Base-by-base conservation (phyloP, 129 eudicot genomes). In the Erigeron canadensis region DNA sequence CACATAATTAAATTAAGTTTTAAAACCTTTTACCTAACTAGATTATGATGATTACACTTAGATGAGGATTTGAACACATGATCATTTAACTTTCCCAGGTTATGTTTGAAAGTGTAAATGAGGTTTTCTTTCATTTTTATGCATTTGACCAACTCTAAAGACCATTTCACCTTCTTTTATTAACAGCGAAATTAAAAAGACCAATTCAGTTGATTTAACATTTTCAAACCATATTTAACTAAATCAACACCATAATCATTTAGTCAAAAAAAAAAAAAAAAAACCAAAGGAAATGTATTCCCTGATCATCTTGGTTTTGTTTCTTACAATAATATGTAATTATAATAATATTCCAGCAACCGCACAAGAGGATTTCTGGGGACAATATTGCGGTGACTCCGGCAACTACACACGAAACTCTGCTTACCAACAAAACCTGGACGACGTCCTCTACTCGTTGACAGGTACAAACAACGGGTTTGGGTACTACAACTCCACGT, bases 401-500 rank as follows among this genome's bases (percentile, higher is more conserved):
- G 37, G 9, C 23, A 63, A 44, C 70, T 69, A 75, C 69, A 54
- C 69, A 8, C 38, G 34, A 2, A 40, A 46, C 85, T 40, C 66
- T n/a, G 44, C 40, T 18, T 76, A 62, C 79, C 68, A 53, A 17
- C 51, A 3, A 66, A 73, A 53, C 63, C 85, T 81, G 2, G 37
- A 81, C 8, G 41, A 53, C 44, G 50, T 63, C 6, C 46, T 70
- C 6, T 50, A 28, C 16, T 8, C 69, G 22, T 66, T 75, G 21
- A 41, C 81, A 22, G 72, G 66, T 65, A 74, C 75, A n/a, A 43
- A 71, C 17, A 57, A 63, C n/a, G 59, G 69, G 1, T 55, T 58
- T 7, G 79, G 77, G 12, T 77, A 73, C 60, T 64, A 59, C 76
- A 77, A 81, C 16, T 64, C 17, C 6, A 62, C 85, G 6, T 56